Evolutionary conservation across 768 basidiomycete species (phyloP), one percentile per base, ranked within the genome.

Genomic region (Phlebiopsis flavidoalba): DNA sequence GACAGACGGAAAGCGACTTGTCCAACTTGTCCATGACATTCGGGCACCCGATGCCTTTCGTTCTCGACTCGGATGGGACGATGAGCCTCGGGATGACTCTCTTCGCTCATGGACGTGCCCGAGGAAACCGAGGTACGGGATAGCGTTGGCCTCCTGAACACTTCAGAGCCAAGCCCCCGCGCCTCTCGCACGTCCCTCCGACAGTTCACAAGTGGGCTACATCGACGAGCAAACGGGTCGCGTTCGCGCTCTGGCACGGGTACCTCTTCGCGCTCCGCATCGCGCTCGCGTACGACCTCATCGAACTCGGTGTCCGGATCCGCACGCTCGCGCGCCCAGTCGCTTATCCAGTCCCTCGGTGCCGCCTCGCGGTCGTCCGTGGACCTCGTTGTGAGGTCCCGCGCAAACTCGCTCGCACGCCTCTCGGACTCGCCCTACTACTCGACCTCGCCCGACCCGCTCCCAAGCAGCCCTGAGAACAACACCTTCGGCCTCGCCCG

Each of bases 401-500:
- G 24, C 79, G 86, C 19, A 77, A 86, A 36, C 83, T 86, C 64
- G 87, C 86, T n/a, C 83, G 83, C 81, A 6, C 74, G 87, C 59
- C 75, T 88, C n/a, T 68, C 70, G 49, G 72, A 72, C 58, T 69
- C 70, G 54, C 71, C 68, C 49, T 67, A 70, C 48, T 66, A 69
- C 60, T 71, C 71, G 21, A 63, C 69, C n/a, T 75, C 71, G 63
- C 60, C 78, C 11, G 77, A 80, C 40, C 81, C 78, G 46, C 67
- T 75, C 19, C 72, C 73, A 56, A 80, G 79, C 64, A 83, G 79
- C 51, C 77, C 79, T 0, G 88, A 89, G 67, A 89, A 89, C 69
- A 80, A 89, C 69, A 91, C 89, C 8, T 92, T 91, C 72, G 90
- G 90, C 12, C 80, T 84, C 45, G 79, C 79, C 0, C 73, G 85